phyloP scores from a whole-genome alignment of 257 asterid species.

The Capsicum chinense region DNA sequence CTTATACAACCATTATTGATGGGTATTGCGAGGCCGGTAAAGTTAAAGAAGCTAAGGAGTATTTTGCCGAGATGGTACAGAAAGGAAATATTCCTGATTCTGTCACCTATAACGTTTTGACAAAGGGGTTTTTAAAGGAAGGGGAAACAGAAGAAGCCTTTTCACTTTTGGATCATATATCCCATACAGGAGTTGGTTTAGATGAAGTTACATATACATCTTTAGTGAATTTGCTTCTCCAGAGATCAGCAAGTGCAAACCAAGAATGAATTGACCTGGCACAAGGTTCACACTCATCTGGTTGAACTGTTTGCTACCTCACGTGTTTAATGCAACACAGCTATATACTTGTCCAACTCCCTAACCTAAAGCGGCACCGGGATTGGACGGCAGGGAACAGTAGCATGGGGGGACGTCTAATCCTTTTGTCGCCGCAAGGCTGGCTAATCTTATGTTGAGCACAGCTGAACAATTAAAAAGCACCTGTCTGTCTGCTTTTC shows the following conservation, averaged over 20 bases:
- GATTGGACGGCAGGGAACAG: too few species aligned
- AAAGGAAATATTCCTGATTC: slow-evolving; percentile 72
- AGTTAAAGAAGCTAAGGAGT: slow-evolving; percentile 57
- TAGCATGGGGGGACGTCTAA: too few species aligned
- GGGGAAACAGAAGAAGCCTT: slow-evolving; percentile 64
- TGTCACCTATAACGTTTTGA: slow-evolving; percentile 66
- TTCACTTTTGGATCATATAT: slow-evolving; percentile 60
- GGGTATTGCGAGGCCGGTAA: slow-evolving; percentile 72
- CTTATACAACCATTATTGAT: slow-evolving; percentile 70
- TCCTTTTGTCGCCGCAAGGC: too few species aligned
- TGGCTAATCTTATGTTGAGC: too few species aligned
- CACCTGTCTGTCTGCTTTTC: slow-evolving; percentile 10
- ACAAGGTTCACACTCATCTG: neutral
- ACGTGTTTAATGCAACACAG: neutral
- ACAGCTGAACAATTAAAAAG: neutral
- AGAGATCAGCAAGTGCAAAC: slow-evolving; percentile 43
- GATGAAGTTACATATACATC: slow-evolving; percentile 74
- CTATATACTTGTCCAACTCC: neutral
- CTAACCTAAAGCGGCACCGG: too few species aligned
- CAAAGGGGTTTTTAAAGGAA: slow-evolving; percentile 60
- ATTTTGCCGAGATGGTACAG: slow-evolving; percentile 65
- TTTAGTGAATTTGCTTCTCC: slow-evolving; percentile 58
- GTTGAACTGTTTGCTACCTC: neutral
- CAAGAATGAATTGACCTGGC: slow-evolving; percentile 44
- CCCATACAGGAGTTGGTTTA: slow-evolving; percentile 54